These are phyloP conservation scores for Antitrichia curtipendula DNA, from an alignment of 225 moss, liverwort and hornwort species.

Conservation along the genomic window DNA sequence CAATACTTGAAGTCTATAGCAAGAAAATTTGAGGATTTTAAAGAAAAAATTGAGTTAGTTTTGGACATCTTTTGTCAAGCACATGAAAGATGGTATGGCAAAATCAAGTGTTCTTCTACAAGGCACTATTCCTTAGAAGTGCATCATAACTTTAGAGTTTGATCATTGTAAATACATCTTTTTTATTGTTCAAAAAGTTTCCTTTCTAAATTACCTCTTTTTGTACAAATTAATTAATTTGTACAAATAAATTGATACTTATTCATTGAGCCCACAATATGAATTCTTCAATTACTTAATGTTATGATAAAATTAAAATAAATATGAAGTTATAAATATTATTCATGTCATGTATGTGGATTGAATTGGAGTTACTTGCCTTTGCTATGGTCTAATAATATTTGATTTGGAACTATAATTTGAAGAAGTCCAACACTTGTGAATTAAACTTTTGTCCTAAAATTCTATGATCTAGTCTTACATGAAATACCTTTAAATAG, in stretches of 20 bases:
- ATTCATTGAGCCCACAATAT: rapidly evolving
- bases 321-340: background rate
- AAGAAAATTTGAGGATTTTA: background rate
- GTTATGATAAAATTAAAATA: background rate
- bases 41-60: too few relatives aligned
- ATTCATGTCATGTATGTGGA: too few relatives aligned
- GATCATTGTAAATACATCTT: background rate
- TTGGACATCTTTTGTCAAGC: background rate
- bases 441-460: background rate
- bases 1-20: rapidly evolving
- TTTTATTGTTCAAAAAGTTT: background rate
- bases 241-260: too few relatives aligned
- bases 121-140: background rate
- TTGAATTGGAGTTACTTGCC: background rate
- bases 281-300: background rate
- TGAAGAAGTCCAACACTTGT: background rate
- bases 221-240: background rate
- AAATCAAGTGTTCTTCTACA: background rate
- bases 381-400: background rate
- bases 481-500: background rate
- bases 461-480: background rate
- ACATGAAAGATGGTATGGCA: background rate
- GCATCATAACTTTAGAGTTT: background rate
- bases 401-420: background rate
- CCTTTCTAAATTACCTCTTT: background rate